phyloP scores from a whole-genome alignment of 768 basidiomycete genomes.

The Rickenella mellea region DNA sequence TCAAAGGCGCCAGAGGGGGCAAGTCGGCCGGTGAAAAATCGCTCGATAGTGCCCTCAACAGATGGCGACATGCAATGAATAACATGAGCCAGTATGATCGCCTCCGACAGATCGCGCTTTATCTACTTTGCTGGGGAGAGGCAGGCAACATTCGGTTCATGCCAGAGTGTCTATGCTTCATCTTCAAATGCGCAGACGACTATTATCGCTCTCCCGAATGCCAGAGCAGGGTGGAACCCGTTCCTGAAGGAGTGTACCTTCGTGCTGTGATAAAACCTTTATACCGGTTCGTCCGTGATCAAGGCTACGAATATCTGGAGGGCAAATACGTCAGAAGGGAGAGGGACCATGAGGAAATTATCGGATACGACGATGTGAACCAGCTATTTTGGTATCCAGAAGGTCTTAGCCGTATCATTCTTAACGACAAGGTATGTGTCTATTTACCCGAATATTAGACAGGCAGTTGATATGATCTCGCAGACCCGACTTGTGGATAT shows the following conservation, averaged over 20 bases:
- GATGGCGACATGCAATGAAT: conserved; percentile 98
- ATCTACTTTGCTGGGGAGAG: conserved; percentile 96
- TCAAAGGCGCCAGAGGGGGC: conserved; percentile 45
- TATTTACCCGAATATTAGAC: background rate
- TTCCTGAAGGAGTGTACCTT: conserved; percentile 91
- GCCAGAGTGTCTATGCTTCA: conserved; percentile 96
- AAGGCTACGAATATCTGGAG: conserved; percentile 92
- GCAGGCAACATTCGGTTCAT: conserved; percentile 95
- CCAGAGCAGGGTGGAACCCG: conserved; percentile 86
- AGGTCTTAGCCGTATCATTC: conserved; percentile 85
- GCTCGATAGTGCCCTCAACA: conserved; percentile 84
- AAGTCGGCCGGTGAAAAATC: conserved; percentile 58
- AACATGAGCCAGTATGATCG: conserved; percentile 99
- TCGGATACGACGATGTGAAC: conserved; percentile 99
- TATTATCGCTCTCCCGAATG: conserved; percentile 98
- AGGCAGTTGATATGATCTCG: conserved; percentile 1
- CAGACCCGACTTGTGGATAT: conserved; percentile 89
- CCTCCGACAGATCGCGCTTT: conserved; percentile 91
- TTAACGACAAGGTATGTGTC: conserved; percentile 71
- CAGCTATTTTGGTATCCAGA: conserved; percentile 99
- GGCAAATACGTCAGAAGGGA: conserved; percentile 92
- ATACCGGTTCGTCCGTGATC: conserved; percentile 93
- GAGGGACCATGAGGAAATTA: conserved; percentile 89
- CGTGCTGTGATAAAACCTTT: conserved; percentile 87
- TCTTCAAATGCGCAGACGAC: conserved; percentile 99